Evolutionary conservation across 306 rosid species (phyloP).

Genomic region (Vigna hirtella): DNA sequence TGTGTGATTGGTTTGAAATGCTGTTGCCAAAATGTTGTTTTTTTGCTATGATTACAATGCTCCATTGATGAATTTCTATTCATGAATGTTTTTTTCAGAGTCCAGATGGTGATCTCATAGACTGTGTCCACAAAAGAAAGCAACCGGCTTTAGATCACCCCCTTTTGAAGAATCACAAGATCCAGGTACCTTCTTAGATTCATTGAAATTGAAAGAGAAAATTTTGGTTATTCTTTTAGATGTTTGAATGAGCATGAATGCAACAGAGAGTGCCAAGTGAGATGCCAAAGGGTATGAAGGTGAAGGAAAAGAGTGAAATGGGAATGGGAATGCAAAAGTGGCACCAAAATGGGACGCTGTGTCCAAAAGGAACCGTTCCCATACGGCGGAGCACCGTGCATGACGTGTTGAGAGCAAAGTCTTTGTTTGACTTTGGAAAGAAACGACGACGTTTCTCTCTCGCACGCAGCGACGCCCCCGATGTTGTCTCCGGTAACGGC

Average conservation of each 20-base stretch:
- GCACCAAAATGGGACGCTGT: slow-evolving; percentile 82
- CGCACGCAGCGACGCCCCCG: slow-evolving; percentile 64
- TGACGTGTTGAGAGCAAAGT: slow-evolving; percentile 82
- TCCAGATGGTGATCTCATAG: slow-evolving; percentile 69
- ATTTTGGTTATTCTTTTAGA: no score
- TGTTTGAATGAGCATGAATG: not conserved
- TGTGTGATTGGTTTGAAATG: not conserved
- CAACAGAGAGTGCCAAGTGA: slow-evolving; percentile 64
- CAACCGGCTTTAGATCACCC: slow-evolving; percentile 74
- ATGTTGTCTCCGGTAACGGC: slow-evolving; percentile 74
- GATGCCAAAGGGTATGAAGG: slow-evolving; percentile 58
- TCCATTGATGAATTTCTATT: not conserved
- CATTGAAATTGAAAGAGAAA: not conserved
- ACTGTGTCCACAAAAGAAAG: slow-evolving; percentile 66
- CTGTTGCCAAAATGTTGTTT: not conserved
- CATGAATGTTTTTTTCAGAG: slow-evolving; percentile 55
- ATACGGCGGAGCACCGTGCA: slow-evolving; percentile 68
- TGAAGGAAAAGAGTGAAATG: not conserved
- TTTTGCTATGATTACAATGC: not conserved
- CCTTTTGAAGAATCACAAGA: slow-evolving; percentile 66
- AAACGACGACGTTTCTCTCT: slow-evolving; percentile 49
- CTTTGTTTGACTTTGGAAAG: slow-evolving; percentile 82
- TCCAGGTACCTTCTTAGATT: slow-evolving; percentile 52
- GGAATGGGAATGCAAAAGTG: slow-evolving; percentile 66
- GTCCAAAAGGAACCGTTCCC: slow-evolving; percentile 88